phyloP scores from a whole-genome alignment of 257 asterid species.

The Lycium barbarum region DNA sequence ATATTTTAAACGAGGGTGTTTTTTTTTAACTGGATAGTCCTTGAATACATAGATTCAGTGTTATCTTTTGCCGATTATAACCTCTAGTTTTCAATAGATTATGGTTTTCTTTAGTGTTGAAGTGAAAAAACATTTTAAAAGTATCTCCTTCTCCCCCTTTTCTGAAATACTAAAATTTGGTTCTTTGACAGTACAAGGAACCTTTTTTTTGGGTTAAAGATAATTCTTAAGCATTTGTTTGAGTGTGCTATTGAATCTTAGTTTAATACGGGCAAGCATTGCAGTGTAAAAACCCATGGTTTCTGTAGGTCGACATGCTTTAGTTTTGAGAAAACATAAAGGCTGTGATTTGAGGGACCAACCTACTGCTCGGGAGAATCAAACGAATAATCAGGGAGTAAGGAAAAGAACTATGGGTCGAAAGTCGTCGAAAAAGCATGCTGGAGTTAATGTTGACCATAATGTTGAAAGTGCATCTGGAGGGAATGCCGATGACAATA shows the following conservation, averaged over 20 bases:
- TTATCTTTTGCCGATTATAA: not conserved
- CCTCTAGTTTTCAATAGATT: not conserved
- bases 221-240: not conserved
- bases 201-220: not conserved
- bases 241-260: slow-evolving; percentile 10
- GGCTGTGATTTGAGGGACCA: slow-evolving; percentile 38
- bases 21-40: not conserved
- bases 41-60: not conserved
- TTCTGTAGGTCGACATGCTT: slow-evolving; percentile 63
- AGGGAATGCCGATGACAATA: slow-evolving; percentile 28
- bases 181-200: not conserved
- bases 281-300: slow-evolving; percentile 46
- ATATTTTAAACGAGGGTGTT: not conserved
- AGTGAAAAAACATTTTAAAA: not conserved
- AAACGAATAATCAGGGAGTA: slow-evolving; percentile 39
- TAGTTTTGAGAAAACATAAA: slow-evolving; percentile 49
- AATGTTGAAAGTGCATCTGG: slow-evolving; percentile 44
- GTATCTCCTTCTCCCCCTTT: not conserved
- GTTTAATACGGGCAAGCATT: not conserved
- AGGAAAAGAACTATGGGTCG: slow-evolving; percentile 64
- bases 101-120: not conserved
- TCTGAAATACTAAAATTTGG: not conserved
- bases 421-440: slow-evolving; percentile 49
- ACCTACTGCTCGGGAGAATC: slow-evolving; percentile 46
- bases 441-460: slow-evolving; percentile 46